Evolutionary conservation across 306 rosid species (phyloP).

Genomic region (Begonia fuchsioides): DNA sequence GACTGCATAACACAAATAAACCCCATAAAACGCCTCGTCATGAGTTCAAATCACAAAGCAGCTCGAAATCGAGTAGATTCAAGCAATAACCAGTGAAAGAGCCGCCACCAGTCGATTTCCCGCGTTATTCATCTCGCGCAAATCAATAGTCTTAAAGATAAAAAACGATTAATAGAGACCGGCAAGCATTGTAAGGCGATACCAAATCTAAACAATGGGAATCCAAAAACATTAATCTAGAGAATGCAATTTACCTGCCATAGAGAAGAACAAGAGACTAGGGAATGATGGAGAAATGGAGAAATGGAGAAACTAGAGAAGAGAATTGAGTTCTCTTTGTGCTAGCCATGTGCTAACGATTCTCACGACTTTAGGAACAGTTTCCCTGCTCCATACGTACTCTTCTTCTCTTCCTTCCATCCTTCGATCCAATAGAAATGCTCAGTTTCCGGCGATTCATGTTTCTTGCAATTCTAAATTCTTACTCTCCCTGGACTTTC

Average conservation of each 20-base stretch:
- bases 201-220: neutral
- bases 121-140: conserved; percentile 47
- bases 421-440: no score
- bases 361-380: conserved; percentile 42
- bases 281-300: conserved; percentile 42
- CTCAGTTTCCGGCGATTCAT: no score
- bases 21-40: conserved; percentile 11
- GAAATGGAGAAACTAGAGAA: conserved; percentile 56
- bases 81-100: conserved; percentile 45
- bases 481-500: no score
- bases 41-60: neutral
- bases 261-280: conserved; percentile 33
- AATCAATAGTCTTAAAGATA: conserved; percentile 29
- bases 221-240: neutral
- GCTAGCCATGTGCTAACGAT: conserved; percentile 38
- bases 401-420: conserved; percentile 9
- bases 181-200: neutral
- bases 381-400: conserved; percentile 47
- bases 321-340: conserved; percentile 43
- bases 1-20: conserved; percentile 29
- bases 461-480: no score
- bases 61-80: neutral
- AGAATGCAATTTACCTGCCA: conserved; percentile 35
- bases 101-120: conserved; percentile 61
- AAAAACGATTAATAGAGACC: neutral